A percentile compares a stretch with the other conserved stretches of the same genome.
These are phyloP conservation scores for Leccinum broughii DNA, from an alignment of 768 basidiomycete genomes.

Conservation along the genomic window DNA sequence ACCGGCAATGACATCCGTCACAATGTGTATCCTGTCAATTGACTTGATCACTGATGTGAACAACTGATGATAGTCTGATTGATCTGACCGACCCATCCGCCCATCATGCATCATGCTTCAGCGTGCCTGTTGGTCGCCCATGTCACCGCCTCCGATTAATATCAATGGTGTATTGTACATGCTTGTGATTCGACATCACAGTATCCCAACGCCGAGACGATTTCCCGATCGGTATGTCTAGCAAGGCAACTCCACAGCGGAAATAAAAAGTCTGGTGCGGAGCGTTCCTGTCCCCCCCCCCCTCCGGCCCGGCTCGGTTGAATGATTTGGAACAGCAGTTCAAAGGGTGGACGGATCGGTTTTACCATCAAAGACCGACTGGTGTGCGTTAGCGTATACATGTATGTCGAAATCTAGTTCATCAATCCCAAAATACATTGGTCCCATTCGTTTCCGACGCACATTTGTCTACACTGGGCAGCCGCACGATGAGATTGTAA, in stretches of 20 bases:
- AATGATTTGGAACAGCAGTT: neutral
- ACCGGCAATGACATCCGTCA: neutral
- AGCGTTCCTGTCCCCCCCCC: neutral
- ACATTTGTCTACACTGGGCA: constrained; percentile 52
- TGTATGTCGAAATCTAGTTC: constrained; percentile 5
- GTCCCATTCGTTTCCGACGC: constrained; percentile 76
- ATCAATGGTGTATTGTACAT: neutral
- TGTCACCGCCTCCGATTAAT: neutral
- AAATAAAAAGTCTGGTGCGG: neutral
- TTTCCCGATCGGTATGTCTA: neutral
- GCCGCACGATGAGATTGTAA: constrained; percentile 74
- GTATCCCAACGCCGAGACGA: neutral
- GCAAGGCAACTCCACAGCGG: neutral
- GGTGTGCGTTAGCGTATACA: neutral
- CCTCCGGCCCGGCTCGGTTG: neutral
- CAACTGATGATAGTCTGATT: neutral
- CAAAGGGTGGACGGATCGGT: neutral
- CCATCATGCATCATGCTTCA: neutral
- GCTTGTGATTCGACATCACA: neutral
- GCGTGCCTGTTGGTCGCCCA: neutral
- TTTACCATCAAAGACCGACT: neutral
- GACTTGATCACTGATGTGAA: neutral
- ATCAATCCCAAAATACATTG: constrained; percentile 77
- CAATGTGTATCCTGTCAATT: neutral
- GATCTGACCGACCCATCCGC: neutral